Evolutionary conservation across 257 asterid species (phyloP).

Genomic region (Nicotiana attenuata): DNA sequence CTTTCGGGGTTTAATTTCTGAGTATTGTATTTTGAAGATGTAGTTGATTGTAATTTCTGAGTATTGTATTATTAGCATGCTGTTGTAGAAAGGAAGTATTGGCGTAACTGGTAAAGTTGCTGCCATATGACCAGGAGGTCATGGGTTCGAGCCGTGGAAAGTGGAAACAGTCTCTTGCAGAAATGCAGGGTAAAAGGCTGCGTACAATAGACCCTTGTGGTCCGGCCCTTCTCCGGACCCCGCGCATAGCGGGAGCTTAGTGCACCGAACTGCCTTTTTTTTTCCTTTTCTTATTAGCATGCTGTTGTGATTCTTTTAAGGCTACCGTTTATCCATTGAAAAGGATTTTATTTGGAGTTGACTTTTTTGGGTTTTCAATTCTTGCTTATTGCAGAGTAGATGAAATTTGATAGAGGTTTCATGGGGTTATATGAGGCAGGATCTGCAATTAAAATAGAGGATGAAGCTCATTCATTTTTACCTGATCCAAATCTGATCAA

Average conservation of each 20-base stretch:
- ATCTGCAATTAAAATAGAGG: background rate
- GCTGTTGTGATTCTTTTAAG: background rate
- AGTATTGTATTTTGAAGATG: background rate
- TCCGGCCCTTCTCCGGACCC: too few relatives aligned
- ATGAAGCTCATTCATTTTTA: background rate
- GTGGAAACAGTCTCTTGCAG: too few relatives aligned
- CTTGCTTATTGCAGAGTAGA: conserved; percentile 3
- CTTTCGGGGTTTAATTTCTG: background rate
- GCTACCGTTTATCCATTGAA: background rate
- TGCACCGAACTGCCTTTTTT: too few relatives aligned
- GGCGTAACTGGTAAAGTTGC: too few relatives aligned
- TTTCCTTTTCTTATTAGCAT: background rate
- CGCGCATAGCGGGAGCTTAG: too few relatives aligned
- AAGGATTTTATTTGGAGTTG: background rate
- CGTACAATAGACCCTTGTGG: too few relatives aligned
- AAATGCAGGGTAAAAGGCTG: too few relatives aligned
- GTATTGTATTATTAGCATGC: background rate
- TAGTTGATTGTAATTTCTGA: too few relatives aligned
- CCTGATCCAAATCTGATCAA: background rate
- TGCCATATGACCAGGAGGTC: too few relatives aligned
- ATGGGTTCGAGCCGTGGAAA: too few relatives aligned
- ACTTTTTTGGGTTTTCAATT: background rate
- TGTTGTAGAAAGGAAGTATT: too few relatives aligned
- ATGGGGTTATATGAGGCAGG: background rate
- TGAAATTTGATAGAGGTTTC: background rate